Base-by-base conservation (phyloP, 2,329 filamentous ascomycete genomes). In the Alternaria gaisen region DNA sequence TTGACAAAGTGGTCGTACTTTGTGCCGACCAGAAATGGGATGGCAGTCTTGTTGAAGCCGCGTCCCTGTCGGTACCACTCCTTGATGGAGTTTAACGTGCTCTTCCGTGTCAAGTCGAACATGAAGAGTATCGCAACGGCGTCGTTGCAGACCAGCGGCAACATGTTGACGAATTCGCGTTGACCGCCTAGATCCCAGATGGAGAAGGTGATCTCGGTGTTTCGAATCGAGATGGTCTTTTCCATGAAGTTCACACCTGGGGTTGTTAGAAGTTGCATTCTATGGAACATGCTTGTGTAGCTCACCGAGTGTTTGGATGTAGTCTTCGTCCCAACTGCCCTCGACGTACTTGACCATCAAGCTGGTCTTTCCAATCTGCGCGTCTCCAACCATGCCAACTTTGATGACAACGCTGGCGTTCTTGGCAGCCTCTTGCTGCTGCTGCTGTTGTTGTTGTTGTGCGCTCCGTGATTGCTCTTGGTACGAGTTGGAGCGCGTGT, bases 1-100 rank as follows among this genome's bases (percentile, higher is more conserved):
- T 98, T 99, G 80, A 99, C 94, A 82, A 99, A 99, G 77, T 98
- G 95, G 75, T 99, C 95, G 79, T 98, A 99, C 80, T 99, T 99
- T 36, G 95, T 99, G 61, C 95, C 95, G 18, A 99, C 92, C 24
- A 99, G 82, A 75, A 99, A 97, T 0, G 95, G 95, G 69, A 99
- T 99, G n/a, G 95, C 95, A 14, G 95, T 99, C 85, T 99, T 99
- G 86, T 99, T 99, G 85, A 99, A 99, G 24, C 95, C 95, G 66
- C 95, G 88, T 48, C 95, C 95, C 81, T 99, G 95, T 56, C 95
- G 88, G 78, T 99, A 99, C 95, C 95, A 99, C 79, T 99, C 95
- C 84, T 99, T 99, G 85, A 99, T 98, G 74, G 93, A 97, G 83
- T 99, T 99, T 70, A 99, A 85, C 0, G 95, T 99, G 82, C 94